Evolutionary conservation across 306 rosid genomes (phyloP).

Genomic region (Delonix regia): DNA sequence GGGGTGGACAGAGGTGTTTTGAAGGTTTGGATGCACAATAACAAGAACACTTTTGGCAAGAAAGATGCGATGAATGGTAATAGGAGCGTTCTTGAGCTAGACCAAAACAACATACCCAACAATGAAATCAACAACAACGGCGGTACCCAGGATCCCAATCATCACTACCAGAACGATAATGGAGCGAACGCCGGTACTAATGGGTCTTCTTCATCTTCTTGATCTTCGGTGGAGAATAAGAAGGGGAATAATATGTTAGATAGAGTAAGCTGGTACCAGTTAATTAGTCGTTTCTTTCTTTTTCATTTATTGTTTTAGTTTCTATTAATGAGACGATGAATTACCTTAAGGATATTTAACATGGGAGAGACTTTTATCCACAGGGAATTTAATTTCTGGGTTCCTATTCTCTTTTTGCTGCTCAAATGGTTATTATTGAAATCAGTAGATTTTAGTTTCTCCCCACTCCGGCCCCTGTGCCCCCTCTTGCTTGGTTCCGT

Average conservation of each 20-base stretch:
- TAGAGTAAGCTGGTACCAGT: constrained; percentile 39
- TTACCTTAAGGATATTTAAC: constrained; percentile 47
- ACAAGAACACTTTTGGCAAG: constrained; percentile 56
- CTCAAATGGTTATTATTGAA: background rate
- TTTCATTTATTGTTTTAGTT: constrained; percentile 29
- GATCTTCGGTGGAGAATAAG: constrained; percentile 21
- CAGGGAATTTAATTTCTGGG: constrained; percentile 33
- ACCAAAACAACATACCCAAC: constrained; percentile 24
- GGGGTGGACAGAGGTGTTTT: constrained; percentile 62
- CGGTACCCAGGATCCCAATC: constrained; percentile 33
- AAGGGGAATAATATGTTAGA: constrained; percentile 40
- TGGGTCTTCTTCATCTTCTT: constrained; percentile 77
- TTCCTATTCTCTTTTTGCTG: background rate
- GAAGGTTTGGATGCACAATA: constrained; percentile 84
- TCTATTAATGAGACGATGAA: constrained; percentile 50
- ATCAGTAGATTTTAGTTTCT: background rate
- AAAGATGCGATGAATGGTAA: constrained; percentile 28
- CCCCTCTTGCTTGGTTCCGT: background rate
- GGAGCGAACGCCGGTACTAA: constrained; percentile 47
- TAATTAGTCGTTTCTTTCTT: constrained; percentile 31
- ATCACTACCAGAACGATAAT: constrained; percentile 32
- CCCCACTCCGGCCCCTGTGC: background rate
- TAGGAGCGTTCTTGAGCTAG: constrained; percentile 17
- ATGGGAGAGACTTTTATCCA: constrained; percentile 38
- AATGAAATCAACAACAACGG: constrained; percentile 16